Evolutionary conservation across 2,329 filamentous ascomycete genomes (phyloP), one percentile per base, ranked within the genome.

Genomic region (Rasamsonia emersonii): DNA sequence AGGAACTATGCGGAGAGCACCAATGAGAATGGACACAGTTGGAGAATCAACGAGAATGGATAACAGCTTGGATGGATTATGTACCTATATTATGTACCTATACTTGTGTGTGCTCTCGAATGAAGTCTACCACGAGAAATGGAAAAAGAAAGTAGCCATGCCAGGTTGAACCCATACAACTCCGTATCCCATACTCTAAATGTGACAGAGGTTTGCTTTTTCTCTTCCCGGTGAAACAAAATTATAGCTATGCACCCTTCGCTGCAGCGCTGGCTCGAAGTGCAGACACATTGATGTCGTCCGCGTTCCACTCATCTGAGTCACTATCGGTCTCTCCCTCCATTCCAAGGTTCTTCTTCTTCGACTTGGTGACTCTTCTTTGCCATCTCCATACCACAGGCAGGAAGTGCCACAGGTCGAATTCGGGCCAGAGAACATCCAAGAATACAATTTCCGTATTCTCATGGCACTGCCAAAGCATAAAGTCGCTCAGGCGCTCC

Each of bases 381-480:
- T 81, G 77, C 89, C 91, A 98, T 56, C 94, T 86, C 29, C 96
- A 68, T 33, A 98, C 63, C 14, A 98, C 88, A 6, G 89, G 91
- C 11, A 98, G 60, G 59, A 96, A 95, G 37, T 88, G 75, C 78
- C 86, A 89, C 4, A 98, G 70, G 53, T 93, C 86, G 48, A 98
- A 95, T 41, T 95, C 86, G 2, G 91, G 91, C 91, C 91, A 98
- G 40, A 94, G 68, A 43, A 85, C 91, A 48, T 93, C 75, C 35
- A 95, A 63, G 54, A 96, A 98, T 38, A 93, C 85, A 42, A 98
- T 82, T 38, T 93, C 82, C 0, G 91, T 95, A 42, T 89, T 71
- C 52, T 94, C 77, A 53, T 96, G 88, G 49, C 85, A 91, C 61
- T 98, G 91, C 91, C 91, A 98, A 19, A 98, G 77, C 88, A 98